Evolutionary conservation across 345 rosid species (phyloP).

Genomic region (Aquilaria malaccensis): DNA sequence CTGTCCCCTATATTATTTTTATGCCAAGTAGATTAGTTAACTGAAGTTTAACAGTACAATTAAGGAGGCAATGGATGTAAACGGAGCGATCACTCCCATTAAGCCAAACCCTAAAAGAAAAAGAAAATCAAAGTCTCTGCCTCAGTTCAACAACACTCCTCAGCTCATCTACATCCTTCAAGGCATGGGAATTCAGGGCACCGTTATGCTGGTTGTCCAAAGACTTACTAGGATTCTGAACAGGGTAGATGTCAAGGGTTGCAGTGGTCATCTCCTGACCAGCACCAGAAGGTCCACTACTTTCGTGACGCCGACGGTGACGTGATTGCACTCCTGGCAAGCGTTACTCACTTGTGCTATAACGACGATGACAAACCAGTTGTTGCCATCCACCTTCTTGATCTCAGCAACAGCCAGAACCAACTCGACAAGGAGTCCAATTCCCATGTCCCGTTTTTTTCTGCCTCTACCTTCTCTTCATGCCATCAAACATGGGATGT

Average conservation of each 20-base stretch:
- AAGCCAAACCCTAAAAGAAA: too few relatives aligned
- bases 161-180: conserved; percentile 34
- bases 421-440: too few relatives aligned
- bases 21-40: too few relatives aligned
- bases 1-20: too few relatives aligned
- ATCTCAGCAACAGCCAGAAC: conserved; percentile 23
- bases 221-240: conserved; percentile 40
- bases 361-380: conserved; percentile 38
- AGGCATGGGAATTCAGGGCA: conserved; percentile 23
- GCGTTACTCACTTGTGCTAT: conserved; percentile 42
- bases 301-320: conserved; percentile 33
- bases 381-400: conserved; percentile 26
- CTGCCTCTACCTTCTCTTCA: too few relatives aligned
- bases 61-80: too few relatives aligned
- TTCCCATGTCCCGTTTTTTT: too few relatives aligned
- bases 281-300: conserved; percentile 40
- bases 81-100: too few relatives aligned
- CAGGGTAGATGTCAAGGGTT: too few relatives aligned
- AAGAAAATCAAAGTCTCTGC: conserved; percentile 11
- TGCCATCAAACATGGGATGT: too few relatives aligned
- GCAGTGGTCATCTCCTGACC: conserved; percentile 7
- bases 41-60: too few relatives aligned
- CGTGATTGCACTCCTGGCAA: conserved; percentile 35
- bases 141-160: conserved; percentile 28
- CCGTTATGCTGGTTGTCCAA: conserved; percentile 37